phyloP scores from a whole-genome alignment of 257 asterid genomes.

The Apocynum venetum region DNA sequence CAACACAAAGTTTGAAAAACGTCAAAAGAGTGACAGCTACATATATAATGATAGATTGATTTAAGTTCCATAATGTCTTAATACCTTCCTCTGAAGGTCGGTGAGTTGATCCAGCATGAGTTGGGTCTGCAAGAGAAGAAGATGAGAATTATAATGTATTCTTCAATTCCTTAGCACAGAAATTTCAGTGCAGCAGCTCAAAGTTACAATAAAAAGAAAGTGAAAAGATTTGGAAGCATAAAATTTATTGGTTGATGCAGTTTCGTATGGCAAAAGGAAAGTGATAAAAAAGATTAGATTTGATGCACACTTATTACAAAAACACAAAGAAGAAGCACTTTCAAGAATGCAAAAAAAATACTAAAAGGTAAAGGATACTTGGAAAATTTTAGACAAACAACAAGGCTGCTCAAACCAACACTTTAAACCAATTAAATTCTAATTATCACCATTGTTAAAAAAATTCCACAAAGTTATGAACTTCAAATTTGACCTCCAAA shows the following conservation, averaged over 20 bases:
- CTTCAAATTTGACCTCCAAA: not conserved
- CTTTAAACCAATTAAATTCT: not conserved
- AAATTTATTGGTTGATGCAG: too few species aligned
- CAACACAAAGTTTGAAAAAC: slow-evolving; percentile 11
- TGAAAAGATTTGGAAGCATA: not conserved
- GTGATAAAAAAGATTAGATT: too few species aligned
- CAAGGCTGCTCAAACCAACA: too few species aligned
- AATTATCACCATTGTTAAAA: not conserved
- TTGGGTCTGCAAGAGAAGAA: slow-evolving; percentile 64
- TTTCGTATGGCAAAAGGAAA: not conserved
- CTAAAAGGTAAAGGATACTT: too few species aligned
- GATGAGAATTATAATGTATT: not conserved
- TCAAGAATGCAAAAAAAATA: not conserved
- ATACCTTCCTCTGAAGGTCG: slow-evolving; percentile 86
- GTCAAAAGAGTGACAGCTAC: not conserved
- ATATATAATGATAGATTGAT: not conserved
- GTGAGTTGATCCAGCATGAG: slow-evolving; percentile 89
- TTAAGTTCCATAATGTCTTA: not conserved
- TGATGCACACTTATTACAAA: not conserved
- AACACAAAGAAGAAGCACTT: not conserved
- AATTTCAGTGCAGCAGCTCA: not conserved
- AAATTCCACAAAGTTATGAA: not conserved
- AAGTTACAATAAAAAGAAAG: not conserved
- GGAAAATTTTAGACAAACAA: too few species aligned
- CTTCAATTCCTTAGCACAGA: not conserved